Evolutionary conservation across 805 yeast genomes (phyloP), one percentile per base, ranked within the genome.

Genomic region (Monosporozyma aerobia): DNA sequence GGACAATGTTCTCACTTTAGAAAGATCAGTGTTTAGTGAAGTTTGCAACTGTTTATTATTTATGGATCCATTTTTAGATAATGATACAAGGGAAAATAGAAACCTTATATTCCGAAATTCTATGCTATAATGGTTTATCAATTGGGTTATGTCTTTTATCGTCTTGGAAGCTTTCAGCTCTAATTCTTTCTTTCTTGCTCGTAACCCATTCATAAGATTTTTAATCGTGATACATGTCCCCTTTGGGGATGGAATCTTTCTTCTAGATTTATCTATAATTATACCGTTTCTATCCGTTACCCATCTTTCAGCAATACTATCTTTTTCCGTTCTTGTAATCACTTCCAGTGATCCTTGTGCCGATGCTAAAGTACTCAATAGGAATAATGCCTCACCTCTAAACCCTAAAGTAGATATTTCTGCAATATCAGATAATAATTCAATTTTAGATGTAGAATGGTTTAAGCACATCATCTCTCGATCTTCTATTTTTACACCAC

Each of bases 341-440:
- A 75, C 60, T 43, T 64, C 63, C 56, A 73, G 48, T 0, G 63
- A 48, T 0, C 69, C 67, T 19, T 64, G 59, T 4, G 50, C 54
- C 22, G 53, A 50, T 2, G 59, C 52, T 23, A 69, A 53, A 46
- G 59, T 69, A 27, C 71, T 64, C 23, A 79, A 59, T 44, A 68
- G 64, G 57, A 67, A 69, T 7, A 79, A 59, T 0, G 81, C 80
- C 54, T 77, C 77, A 7, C 82, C 83, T 60, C 79, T 65, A 54
- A 74, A 78, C 0, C 83, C 82, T 50, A 74, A 64, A 0, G 78
- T 67, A 1, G 52, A 27, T 5, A 71, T 50, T 2, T 41, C 45
- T 3, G 58, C 53, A 8, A 77, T 51, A 37, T 74, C 76, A 0
- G 60, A 61, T 8, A 62, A 35, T 0, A 54, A 50, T 0, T 54